Evolutionary conservation across 257 asterid genomes (phyloP).

Genomic region (Lantana camara): DNA sequence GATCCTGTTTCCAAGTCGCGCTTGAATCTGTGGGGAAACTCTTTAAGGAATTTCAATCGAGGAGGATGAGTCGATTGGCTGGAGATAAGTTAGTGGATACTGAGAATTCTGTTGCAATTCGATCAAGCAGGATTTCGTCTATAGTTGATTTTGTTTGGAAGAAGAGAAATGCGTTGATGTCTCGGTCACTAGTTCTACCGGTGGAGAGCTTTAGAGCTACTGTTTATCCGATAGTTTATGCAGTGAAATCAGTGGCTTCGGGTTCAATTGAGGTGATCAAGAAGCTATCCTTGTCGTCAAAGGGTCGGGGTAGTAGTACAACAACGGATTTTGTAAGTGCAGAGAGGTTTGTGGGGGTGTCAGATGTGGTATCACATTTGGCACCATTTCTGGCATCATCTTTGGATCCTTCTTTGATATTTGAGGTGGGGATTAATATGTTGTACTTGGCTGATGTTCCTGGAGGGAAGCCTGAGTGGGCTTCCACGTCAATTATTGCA

Average conservation of each 20-base stretch:
- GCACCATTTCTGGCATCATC: constrained; percentile 92
- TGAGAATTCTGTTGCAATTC: constrained; percentile 87
- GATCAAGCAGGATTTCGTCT: constrained; percentile 82
- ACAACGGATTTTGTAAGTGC: constrained; percentile 49
- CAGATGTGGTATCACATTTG: constrained; percentile 90
- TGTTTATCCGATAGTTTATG: constrained; percentile 77
- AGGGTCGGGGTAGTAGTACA: constrained; percentile 35
- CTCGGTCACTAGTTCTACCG: constrained; percentile 76
- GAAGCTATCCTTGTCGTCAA: constrained; percentile 75
- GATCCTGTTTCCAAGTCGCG: constrained; percentile 87
- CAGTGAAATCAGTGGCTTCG: constrained; percentile 83
- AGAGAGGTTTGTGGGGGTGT: constrained; percentile 88
- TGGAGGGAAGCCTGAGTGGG: too few relatives aligned
- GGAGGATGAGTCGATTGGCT: constrained; percentile 90
- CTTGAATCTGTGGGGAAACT: constrained; percentile 86
- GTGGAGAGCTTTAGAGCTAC: constrained; percentile 91
- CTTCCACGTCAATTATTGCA: too few relatives aligned
- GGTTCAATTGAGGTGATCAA: constrained; percentile 83
- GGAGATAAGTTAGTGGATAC: constrained; percentile 93
- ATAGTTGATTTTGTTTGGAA: constrained; percentile 90
- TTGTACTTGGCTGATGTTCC: too few relatives aligned
- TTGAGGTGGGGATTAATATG: constrained; percentile 95
- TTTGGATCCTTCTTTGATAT: constrained; percentile 85
- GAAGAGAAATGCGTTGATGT: constrained; percentile 73
- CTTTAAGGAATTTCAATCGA: constrained; percentile 89